Evolutionary conservation across 2,329 filamentous ascomycete genomes (phyloP).

Genomic region (Diplodia intermedia): DNA sequence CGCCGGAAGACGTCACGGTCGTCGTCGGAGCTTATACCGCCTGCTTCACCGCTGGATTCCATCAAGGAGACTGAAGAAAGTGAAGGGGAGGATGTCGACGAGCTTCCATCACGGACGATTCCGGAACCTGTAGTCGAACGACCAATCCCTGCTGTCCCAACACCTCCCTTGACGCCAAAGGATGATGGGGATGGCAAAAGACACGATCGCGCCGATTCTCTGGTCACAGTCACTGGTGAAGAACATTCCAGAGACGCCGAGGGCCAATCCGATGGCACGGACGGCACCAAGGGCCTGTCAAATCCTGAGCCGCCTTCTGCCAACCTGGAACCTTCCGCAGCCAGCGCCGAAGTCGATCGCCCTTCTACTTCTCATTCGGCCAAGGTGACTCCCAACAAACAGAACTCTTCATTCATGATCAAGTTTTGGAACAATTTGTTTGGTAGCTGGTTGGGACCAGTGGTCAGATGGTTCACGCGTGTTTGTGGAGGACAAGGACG

Average conservation of each 20-base stretch:
- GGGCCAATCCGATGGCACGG: not conserved
- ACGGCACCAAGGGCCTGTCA: not conserved
- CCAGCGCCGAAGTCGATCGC: not conserved
- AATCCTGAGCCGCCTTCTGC: not conserved
- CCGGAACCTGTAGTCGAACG: not conserved
- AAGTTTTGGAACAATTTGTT: constrained; percentile 29
- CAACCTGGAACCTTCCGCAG: not conserved
- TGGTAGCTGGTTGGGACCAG: constrained; percentile 26
- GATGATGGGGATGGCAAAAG: not conserved
- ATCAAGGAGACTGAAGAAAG: constrained; percentile 26
- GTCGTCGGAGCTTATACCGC: constrained; percentile 4
- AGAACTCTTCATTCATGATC: constrained; percentile 13
- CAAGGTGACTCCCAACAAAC: constrained; percentile 10
- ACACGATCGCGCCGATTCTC: constrained; percentile 26
- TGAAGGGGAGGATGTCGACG: not conserved
- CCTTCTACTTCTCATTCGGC: not conserved
- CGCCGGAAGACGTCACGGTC: not conserved
- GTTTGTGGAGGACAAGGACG: constrained; percentile 29
- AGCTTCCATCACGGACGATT: not conserved
- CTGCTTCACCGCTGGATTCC: constrained; percentile 30
- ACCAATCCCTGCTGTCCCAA: constrained; percentile 13
- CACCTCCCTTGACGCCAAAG: constrained; percentile 28
- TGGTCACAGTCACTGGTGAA: constrained; percentile 12
- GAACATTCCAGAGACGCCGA: constrained; percentile 5
- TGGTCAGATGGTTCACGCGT: constrained; percentile 21